Evolutionary conservation across 106 monocot genomes (phyloP), one percentile per base, ranked within the genome.

Genomic region (Triglochin maritima): DNA sequence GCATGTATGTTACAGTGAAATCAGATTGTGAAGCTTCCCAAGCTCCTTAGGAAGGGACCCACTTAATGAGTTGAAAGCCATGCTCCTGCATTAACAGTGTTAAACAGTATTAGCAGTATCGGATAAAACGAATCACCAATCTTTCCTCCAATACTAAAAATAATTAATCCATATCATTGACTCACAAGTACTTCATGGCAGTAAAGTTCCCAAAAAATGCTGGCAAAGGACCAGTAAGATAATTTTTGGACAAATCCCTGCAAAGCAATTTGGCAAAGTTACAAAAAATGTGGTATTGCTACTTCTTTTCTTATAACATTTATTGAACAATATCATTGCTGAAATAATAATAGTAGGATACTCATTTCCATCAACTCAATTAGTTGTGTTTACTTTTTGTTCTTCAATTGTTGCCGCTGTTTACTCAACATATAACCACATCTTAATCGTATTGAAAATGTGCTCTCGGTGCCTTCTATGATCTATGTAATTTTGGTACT

Each of bases 151-250:
- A 56, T 42, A 54, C 5, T 55, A 6, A 68, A 52, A 6, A 9
- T 12, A 4, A 17, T 49, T 4, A 2, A 4, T 46, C 5, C 14
- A 50, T 49, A 12, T n/a, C 14, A 9, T 56, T 6, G 56, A 70
- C 70, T 47, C 62, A 71, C 71, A 71, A 17, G 50, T 60, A 62
- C 50, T 71, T 2, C 60, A 71, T 41, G 44, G 11, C 6, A 6
- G 71, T 17, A 42, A 71, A 60, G n/a, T 62, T 51, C 17, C 71
- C 71, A 8, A 71, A 41, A 49, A 71, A 71, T 50, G 61, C 60
- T 6, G 71, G 71, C 17, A 71, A 50, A 47, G 60, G 60, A 50
- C 71, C 61, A 12, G 50, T 71, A 47, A 71, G 50, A 61, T 71
- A 71, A 55, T 71, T 71, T 60, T 62, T 47, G 6, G 4, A 49